A percentile compares a stretch with the other conserved stretches of the same genome.
Conservation (phyloP, 192 early-diverging fungal genomes). For the Lobosporangium transversale region DNA sequence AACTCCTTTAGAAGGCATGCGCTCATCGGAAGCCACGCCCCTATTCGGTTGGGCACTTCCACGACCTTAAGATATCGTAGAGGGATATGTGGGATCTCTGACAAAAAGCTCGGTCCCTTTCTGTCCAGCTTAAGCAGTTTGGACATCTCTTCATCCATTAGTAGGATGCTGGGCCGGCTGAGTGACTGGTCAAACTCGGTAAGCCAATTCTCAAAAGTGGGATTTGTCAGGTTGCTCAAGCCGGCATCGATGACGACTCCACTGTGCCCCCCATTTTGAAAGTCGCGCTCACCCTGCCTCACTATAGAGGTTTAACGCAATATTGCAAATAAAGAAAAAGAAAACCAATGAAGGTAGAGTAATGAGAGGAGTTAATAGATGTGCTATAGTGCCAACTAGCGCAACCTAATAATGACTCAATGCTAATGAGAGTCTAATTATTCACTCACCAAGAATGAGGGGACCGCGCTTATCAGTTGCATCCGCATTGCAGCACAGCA, state of each 20-base stretch:
- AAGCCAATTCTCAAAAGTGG: slow-evolving; percentile 3
- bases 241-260: neutral
- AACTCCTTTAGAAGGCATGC: neutral
- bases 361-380: neutral
- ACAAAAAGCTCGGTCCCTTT: neutral
- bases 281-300: neutral
- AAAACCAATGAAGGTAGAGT: too few species aligned
- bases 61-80: neutral
- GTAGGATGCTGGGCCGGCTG: neutral
- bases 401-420: neutral
- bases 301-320: too few species aligned
- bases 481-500: neutral
- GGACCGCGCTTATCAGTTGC: neutral
- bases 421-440: neutral
- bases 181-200: neutral
- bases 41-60: neutral
- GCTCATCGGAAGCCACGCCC: slow-evolving; percentile 4
- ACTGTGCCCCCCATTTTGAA: neutral
- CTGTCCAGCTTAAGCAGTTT: neutral
- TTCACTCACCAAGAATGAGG: slow-evolving; percentile 5
- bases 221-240: neutral
- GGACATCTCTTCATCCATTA: neutral
- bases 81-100: neutral
- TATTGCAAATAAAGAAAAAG: too few species aligned
- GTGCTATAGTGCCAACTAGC: neutral